These are phyloP conservation scores for Plasmodium gonderi DNA, from an alignment of 169 alveolate genomes.

Conservation along the genomic window DNA sequence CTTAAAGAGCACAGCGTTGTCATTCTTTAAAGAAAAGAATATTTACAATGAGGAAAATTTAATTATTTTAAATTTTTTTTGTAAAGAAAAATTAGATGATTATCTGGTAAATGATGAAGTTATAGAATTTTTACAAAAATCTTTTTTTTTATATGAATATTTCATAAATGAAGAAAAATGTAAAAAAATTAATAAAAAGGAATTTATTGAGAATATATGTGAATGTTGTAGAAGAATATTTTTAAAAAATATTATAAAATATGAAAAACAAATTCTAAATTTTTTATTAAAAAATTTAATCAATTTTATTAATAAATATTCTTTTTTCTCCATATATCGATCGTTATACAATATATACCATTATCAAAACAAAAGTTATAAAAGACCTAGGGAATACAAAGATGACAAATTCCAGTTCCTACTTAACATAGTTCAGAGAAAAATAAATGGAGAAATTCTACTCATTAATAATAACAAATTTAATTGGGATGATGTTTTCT, in stretches of 20 bases:
- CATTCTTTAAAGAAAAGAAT: constrained; percentile 56
- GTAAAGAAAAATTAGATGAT: constrained; percentile 67
- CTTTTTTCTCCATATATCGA: constrained; percentile 30
- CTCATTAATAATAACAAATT: constrained; percentile 54
- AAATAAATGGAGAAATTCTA: not conserved
- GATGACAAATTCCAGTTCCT: constrained; percentile 15
- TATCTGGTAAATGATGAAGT: constrained; percentile 43
- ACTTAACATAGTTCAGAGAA: not conserved
- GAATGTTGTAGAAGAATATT: constrained; percentile 51
- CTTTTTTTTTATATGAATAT: constrained; percentile 38
- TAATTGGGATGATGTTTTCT: not conserved
- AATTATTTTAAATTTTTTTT: constrained; percentile 23
- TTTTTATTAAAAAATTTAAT: constrained; percentile 67
- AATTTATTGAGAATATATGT: constrained; percentile 56
- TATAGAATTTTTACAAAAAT: constrained; percentile 39
- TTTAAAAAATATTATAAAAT: constrained; percentile 71
- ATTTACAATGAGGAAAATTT: constrained; percentile 57
- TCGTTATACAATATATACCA: constrained; percentile 68
- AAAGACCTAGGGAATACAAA: not conserved
- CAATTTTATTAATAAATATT: constrained; percentile 59
- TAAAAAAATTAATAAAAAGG: constrained; percentile 35
- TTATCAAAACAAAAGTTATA: constrained; percentile 33
- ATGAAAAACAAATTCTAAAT: constrained; percentile 59
- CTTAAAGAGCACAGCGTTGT: constrained; percentile 28
- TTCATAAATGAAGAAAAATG: constrained; percentile 9